These are phyloP conservation scores for Silybum marianum DNA, from an alignment of 129 eudicot species.

Conservation along the genomic window DNA sequence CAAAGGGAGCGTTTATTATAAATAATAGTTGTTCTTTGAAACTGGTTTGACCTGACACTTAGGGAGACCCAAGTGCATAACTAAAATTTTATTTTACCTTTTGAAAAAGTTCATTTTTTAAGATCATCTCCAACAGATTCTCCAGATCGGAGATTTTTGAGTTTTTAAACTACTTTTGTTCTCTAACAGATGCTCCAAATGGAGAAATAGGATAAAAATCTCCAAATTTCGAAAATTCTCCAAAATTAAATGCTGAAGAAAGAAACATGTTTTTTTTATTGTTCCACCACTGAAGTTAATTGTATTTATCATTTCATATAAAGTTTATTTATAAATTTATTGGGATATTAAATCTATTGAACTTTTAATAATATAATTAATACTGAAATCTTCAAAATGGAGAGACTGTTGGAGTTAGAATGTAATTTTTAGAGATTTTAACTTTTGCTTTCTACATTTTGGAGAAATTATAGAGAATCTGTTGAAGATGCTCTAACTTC, in stretches of 20 bases:
- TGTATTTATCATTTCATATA: background rate
- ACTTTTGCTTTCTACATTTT: background rate
- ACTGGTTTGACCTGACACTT: background rate
- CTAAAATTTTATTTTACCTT: no score
- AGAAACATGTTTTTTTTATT: background rate
- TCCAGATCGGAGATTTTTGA: background rate
- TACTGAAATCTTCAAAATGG: background rate
- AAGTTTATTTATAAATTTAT: no score
- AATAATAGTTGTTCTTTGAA: background rate
- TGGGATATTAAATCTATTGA: background rate
- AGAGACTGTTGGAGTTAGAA: background rate
- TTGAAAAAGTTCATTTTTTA: background rate
- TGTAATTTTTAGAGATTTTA: background rate
- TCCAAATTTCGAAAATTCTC: background rate
- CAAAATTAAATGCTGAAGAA: background rate
- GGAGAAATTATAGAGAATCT: background rate
- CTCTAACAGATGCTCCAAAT: background rate
- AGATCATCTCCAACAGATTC: background rate
- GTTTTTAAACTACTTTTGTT: background rate
- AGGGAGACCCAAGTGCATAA: background rate
- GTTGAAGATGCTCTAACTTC: background rate
- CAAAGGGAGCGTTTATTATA: background rate
- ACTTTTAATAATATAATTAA: no score
- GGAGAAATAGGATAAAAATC: background rate
- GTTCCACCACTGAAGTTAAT: background rate